These are phyloP conservation scores for Fagopyrum tataricum DNA, from an alignment of 148 eudicot genomes.

Conservation along the genomic window DNA sequence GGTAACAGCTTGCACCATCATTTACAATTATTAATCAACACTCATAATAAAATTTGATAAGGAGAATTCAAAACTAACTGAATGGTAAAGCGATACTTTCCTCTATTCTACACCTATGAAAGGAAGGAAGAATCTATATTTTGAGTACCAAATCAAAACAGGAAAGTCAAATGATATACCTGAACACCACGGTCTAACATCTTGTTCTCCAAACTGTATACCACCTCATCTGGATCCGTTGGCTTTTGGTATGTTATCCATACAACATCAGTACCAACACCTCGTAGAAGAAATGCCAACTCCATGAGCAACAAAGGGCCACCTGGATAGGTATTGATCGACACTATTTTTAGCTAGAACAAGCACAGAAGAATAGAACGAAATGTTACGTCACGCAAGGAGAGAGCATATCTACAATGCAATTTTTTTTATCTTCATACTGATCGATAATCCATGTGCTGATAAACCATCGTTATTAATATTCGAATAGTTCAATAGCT, in stretches of 20 bases:
- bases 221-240: conserved; percentile 44
- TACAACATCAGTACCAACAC: conserved; percentile 60
- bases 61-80: not conserved
- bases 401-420: too few species aligned
- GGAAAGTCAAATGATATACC: conserved; percentile 24
- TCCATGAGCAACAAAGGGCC: conserved; percentile 77
- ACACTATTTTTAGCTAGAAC: not conserved
- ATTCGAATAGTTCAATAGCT: too few species aligned
- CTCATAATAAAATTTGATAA: not conserved
- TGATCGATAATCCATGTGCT: too few species aligned
- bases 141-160: not conserved
- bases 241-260: conserved; percentile 80
- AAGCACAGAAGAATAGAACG: not conserved
- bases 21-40: not conserved
- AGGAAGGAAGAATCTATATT: not conserved
- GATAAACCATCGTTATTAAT: too few species aligned
- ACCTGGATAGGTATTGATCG: conserved; percentile 27
- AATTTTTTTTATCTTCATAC: too few species aligned
- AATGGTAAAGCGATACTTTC: not conserved
- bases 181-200: conserved; percentile 72
- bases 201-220: conserved; percentile 53
- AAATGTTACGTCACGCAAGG: too few species aligned
- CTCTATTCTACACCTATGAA: not conserved
- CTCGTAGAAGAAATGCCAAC: conserved; percentile 64
- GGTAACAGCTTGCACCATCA: not conserved